phyloP scores from a whole-genome alignment of 1,139 yeast genomes.

The Lodderomyces margitis region DNA sequence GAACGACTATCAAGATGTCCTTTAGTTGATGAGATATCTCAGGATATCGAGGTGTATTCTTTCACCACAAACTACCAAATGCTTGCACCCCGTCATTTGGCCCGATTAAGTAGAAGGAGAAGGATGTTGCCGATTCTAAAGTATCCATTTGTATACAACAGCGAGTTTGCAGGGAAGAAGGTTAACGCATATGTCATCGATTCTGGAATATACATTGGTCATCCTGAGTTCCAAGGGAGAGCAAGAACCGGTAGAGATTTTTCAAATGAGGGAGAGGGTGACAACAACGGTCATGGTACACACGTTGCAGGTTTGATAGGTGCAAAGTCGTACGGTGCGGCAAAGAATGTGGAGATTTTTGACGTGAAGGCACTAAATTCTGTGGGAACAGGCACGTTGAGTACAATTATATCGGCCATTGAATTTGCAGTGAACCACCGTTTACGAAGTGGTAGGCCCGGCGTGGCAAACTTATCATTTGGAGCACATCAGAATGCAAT shows the following conservation, averaged over 20 bases:
- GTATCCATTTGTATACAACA: conserved; percentile 28
- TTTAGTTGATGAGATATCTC: conserved; percentile 57
- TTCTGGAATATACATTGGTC: conserved; percentile 61
- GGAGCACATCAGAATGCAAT: conserved; percentile 69
- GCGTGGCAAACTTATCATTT: conserved; percentile 74
- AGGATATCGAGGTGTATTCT: conserved; percentile 54
- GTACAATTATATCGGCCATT: conserved; percentile 67
- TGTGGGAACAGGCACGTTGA: conserved; percentile 64
- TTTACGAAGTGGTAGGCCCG: conserved; percentile 37
- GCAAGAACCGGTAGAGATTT: conserved; percentile 59
- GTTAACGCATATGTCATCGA: conserved; percentile 78
- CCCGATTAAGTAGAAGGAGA: conserved; percentile 55
- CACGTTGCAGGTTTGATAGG: conserved; percentile 91
- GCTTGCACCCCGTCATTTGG: conserved; percentile 68
- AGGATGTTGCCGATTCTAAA: conserved; percentile 23
- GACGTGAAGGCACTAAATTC: conserved; percentile 69
- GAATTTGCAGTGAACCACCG: conserved; percentile 70
- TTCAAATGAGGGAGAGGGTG: conserved; percentile 61
- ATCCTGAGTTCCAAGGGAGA: conserved; percentile 67
- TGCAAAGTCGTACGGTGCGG: conserved; percentile 73
- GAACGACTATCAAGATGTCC: conserved; percentile 45
- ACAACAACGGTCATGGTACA: conserved; percentile 74
- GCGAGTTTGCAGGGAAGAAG: conserved; percentile 29
- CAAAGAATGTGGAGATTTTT: conserved; percentile 61
- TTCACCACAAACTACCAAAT: conserved; percentile 33